phyloP scores from a whole-genome alignment of 768 basidiomycete genomes.

The Trichaptum fuscoviolaceum region DNA sequence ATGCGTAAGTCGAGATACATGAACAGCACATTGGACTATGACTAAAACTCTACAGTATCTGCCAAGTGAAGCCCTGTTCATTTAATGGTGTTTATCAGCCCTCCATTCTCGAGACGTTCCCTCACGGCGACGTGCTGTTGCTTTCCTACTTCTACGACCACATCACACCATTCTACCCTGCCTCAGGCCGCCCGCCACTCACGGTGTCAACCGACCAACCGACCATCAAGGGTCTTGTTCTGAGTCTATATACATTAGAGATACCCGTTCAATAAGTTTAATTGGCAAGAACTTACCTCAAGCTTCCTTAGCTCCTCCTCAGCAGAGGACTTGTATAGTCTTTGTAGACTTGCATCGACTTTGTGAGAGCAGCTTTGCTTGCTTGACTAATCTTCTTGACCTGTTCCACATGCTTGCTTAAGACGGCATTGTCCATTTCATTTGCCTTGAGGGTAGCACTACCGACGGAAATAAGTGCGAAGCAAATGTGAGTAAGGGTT shows the following conservation, averaged over 20 bases:
- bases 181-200: no score
- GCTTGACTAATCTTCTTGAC: slow-evolving; percentile 84
- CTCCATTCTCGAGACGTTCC: no score
- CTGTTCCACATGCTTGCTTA: slow-evolving; percentile 71
- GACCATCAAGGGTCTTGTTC: slow-evolving; percentile 55
- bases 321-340: slow-evolving; percentile 70
- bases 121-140: no score
- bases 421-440: slow-evolving; percentile 69
- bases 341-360: slow-evolving; percentile 67
- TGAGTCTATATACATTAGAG: slow-evolving; percentile 45
- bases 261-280: slow-evolving; percentile 1
- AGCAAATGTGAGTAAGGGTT: not conserved
- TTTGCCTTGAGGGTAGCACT: slow-evolving; percentile 74
- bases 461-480: not conserved
- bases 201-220: no score
- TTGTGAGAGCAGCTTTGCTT: slow-evolving; percentile 69
- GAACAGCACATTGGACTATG: no score
- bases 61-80: no score
- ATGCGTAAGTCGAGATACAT: no score
- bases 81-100: no score
- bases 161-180: no score
- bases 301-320: slow-evolving; percentile 63
- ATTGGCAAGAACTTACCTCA: slow-evolving; percentile 46
- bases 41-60: no score
- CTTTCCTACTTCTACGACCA: no score